Evolutionary conservation across 2,329 filamentous ascomycete species (phyloP).

Genomic region (Pseudogymnoascus sp.): DNA sequence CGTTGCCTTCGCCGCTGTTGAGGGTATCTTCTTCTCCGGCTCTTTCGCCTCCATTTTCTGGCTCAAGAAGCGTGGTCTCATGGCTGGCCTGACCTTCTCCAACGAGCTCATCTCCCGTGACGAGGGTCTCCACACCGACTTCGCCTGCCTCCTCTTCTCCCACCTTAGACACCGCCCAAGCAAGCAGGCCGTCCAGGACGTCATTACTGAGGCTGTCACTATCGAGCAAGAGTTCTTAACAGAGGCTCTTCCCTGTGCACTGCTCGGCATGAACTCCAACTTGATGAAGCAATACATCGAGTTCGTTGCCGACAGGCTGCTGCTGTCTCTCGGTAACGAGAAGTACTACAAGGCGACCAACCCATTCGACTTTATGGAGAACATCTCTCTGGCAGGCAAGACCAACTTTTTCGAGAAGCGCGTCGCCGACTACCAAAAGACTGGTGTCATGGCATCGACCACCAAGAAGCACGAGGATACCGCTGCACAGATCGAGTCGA

Average conservation of each 20-base stretch:
- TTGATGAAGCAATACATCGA: slow-evolving; percentile 99
- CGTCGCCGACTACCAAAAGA: slow-evolving; percentile 98
- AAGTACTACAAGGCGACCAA: slow-evolving; percentile 91
- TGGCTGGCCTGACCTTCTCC: slow-evolving; percentile 97
- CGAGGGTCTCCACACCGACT: slow-evolving; percentile 98
- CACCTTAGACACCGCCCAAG: slow-evolving; percentile 86
- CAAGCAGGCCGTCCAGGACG: slow-evolving; percentile 70
- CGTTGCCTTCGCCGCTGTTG: slow-evolving; percentile 92
- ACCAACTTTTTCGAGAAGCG: slow-evolving; percentile 99
- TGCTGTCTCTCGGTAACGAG: slow-evolving; percentile 85
- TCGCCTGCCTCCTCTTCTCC: slow-evolving; percentile 95
- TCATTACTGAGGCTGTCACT: slow-evolving; percentile 86
- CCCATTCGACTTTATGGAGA: slow-evolving; percentile 99
- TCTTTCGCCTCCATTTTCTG: slow-evolving; percentile 99
- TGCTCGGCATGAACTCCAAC: slow-evolving; percentile 94
- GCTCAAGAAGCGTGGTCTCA: slow-evolving; percentile 99
- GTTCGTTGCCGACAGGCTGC: slow-evolving; percentile 93
- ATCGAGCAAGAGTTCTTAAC: slow-evolving; percentile 99
- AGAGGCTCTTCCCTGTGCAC: slow-evolving; percentile 82
- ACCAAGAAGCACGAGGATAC: slow-evolving; percentile 58
- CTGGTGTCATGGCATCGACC: slow-evolving; percentile 91
- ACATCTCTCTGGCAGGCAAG: slow-evolving; percentile 97
- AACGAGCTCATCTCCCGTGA: slow-evolving; percentile 99
- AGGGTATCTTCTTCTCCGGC: slow-evolving; percentile 99
- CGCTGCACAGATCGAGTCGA: slow-evolving; percentile 38